Conservation (phyloP, 805 yeast species). For the Suhomyces prunicola region DNA sequence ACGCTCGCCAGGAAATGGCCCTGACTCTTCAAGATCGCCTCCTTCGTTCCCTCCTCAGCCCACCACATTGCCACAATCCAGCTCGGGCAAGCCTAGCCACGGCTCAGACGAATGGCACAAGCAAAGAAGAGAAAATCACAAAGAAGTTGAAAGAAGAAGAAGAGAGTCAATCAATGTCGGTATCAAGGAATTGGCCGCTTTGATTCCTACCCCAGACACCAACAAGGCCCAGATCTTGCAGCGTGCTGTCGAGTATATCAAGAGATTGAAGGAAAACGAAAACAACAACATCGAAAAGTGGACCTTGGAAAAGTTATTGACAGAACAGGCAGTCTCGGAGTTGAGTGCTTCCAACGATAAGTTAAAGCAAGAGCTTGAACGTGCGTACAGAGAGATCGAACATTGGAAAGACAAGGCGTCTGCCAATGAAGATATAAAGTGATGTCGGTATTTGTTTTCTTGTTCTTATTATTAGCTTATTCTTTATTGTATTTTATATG, state of each 20-base stretch:
- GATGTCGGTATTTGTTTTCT: background rate
- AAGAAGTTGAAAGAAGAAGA: slow-evolving; percentile 91
- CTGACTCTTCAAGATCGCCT: background rate
- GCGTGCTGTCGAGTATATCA: slow-evolving; percentile 87
- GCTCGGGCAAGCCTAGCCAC: slow-evolving; percentile 50
- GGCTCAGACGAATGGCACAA: slow-evolving; percentile 85
- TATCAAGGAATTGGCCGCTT: slow-evolving; percentile 71
- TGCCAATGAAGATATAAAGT: slow-evolving; percentile 14
- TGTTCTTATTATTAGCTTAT: slow-evolving; percentile 1
- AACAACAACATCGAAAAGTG: slow-evolving; percentile 87
- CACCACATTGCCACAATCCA: slow-evolving; percentile 28
- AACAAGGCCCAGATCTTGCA: slow-evolving; percentile 88
- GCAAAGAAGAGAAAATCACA: slow-evolving; percentile 84
- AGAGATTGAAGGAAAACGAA: slow-evolving; percentile 86
- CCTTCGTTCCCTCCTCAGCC: slow-evolving; percentile 24
- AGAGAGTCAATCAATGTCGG: slow-evolving; percentile 86
- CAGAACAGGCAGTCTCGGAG: slow-evolving; percentile 89
- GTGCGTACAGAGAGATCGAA: slow-evolving; percentile 90
- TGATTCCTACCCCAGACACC: slow-evolving; percentile 79
- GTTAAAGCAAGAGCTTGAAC: slow-evolving; percentile 81
- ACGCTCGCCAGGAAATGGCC: slow-evolving; percentile 3
- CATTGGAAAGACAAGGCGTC: slow-evolving; percentile 57
- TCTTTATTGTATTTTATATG: slow-evolving; percentile 6
- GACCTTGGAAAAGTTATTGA: slow-evolving; percentile 87
- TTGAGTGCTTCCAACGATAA: slow-evolving; percentile 82